Evolutionary conservation across 495 filamentous ascomycete genomes (phyloP), one percentile per base, ranked within the genome.

Genomic region (Lasiosphaeria ovina): DNA sequence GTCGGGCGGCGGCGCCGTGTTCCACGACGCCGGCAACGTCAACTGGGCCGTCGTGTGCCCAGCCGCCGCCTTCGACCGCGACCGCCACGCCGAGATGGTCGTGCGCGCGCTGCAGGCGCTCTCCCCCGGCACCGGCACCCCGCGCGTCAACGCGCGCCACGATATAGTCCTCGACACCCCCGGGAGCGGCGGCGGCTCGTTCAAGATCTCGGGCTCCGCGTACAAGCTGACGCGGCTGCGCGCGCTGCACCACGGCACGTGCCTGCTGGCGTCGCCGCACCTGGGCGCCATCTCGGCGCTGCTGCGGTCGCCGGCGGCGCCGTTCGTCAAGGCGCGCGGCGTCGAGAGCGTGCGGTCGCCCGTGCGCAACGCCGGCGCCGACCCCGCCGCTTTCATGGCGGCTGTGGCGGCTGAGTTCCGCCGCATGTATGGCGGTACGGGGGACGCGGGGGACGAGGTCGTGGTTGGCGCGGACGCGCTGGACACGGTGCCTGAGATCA

Each of bases 41-140:
- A 98, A 98, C 72, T 98, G 92, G 79, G 87, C 85, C 67, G 90
- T 97, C 32, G 95, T 93, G 52, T 93, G 85, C 60, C 93, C 93
- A 1, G 79, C 87, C 0, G 74, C 76, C 0, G 72, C 69, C 6
- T 97, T 98, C 69, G 86, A 91, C 45, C 83, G 93, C 6, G 83
- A 97, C 74, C 89, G 85, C 66, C 91, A 97, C 76, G 92, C 92
- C 9, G 85, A 89, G 67, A 95, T 97, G 90, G 87, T 98, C 3
- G 89, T 89, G 48, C 84, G 85, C 17, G 93, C 91, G 10, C 77
- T 98, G 51, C 76, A 81, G 47, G 62, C 66, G 2, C 81, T 82
- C 60, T 82, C 77, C 3, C 72, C 81, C 1, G 61, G 65, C 1
- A 66, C 73, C 6, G 63, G n/a, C 10, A 55, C 34, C 24, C 83